Percentiles rank a stretch among this genome's conserved stretches.
These are phyloP conservation scores for Phytophthora tubulina DNA, from an alignment of 352 stramenopile species.

Conservation along the genomic window DNA sequence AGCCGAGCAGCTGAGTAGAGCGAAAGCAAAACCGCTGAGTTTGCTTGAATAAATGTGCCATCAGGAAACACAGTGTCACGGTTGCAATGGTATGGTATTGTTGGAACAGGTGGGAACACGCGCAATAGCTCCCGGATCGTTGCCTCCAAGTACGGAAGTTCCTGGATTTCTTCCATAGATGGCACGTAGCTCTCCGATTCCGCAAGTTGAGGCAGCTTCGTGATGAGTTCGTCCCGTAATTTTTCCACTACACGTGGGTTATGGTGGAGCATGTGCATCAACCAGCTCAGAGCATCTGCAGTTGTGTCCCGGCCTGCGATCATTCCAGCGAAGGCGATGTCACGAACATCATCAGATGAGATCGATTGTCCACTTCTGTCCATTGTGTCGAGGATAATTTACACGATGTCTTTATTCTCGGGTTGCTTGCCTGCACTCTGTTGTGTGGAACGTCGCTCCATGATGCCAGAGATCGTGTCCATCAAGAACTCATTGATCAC, in stretches of 20 bases:
- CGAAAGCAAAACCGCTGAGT: background rate
- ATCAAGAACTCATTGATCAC: background rate
- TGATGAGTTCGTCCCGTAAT: background rate
- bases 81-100: background rate
- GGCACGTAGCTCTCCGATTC: background rate
- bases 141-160: slow-evolving; percentile 1
- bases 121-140: background rate
- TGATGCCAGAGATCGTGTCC: background rate
- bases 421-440: background rate
- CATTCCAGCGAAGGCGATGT: background rate
- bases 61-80: background rate
- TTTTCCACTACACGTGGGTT: background rate
- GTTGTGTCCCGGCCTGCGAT: background rate
- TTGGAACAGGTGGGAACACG: background rate
- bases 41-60: background rate
- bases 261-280: background rate
- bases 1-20: background rate
- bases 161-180: background rate
- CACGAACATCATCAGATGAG: background rate
- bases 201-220: background rate
- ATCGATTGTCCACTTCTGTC: background rate
- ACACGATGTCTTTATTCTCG: background rate
- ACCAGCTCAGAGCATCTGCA: background rate
- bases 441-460: background rate
- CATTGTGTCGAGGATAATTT: background rate